These are phyloP conservation scores for Crithidia thermophila DNA, from an alignment of 208 protist species.

Conservation along the genomic window DNA sequence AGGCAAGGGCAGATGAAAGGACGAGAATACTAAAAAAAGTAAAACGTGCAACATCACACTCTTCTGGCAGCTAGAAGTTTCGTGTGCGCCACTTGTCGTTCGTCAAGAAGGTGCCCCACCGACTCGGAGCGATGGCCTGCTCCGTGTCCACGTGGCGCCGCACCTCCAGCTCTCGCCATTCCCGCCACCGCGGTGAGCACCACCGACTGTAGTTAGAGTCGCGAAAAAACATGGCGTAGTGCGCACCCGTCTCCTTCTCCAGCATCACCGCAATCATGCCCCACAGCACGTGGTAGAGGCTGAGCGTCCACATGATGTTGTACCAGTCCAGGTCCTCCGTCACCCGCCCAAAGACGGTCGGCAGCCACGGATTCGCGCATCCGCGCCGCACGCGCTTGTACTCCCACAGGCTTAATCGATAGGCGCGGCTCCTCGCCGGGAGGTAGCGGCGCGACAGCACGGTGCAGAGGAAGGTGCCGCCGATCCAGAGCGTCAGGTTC, in stretches of 20 bases:
- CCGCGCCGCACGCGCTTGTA: conserved; percentile 64
- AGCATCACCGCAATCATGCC: conserved; percentile 66
- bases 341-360: conserved; percentile 64
- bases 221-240: conserved; percentile 84
- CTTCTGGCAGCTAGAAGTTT: conserved; percentile 38
- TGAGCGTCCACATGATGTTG: conserved; percentile 70
- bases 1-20: conserved; percentile 29
- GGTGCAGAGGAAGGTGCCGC: conserved; percentile 51
- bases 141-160: conserved; percentile 57
- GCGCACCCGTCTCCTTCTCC: conserved; percentile 68
- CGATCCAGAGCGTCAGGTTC: conserved; percentile 61
- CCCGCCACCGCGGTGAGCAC: conserved; percentile 86
- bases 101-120: conserved; percentile 77
- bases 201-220: conserved; percentile 66
- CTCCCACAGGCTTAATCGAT: conserved; percentile 81
- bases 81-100: conserved; percentile 73
- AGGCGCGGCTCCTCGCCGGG: conserved; percentile 48
- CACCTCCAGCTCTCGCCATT: conserved; percentile 85
- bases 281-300: conserved; percentile 79
- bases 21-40: conserved; percentile 18
- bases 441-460: conserved; percentile 47
- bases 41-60: neutral
- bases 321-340: conserved; percentile 85
- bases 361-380: conserved; percentile 68
- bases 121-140: conserved; percentile 47